Base-by-base conservation (phyloP, 805 yeast genomes). In the Ogataea philodendri region DNA sequence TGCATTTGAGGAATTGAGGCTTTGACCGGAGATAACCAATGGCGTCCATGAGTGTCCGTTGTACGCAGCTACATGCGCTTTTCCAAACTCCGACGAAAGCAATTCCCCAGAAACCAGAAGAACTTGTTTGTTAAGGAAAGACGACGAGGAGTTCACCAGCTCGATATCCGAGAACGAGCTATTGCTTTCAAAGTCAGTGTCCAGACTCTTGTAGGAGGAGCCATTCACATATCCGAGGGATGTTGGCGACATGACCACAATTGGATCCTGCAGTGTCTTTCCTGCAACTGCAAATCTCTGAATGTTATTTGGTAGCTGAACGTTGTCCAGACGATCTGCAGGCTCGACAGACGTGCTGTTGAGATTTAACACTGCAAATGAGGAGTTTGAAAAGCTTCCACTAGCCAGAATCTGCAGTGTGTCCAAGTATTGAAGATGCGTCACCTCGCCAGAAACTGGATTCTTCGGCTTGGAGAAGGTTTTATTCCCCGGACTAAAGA, bases 31-130 rank as follows among this genome's bases (percentile, higher is more conserved):
- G 41, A 72, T 72, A 3, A 76, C 53, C 39, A 69, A 75, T 9
- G 95, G 95, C 19, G 62, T 51, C 95, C 95, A 87, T 6, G 47
- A 32, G 1, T 63, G 45, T 1, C 94, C 88, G 52, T 85, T 77
- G 59, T 58, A 85, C 18, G 74, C 59, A 0, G 89, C 90, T 17
- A 77, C 67, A 24, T 78, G 73, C 3, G 74, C 76, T 16, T 60
- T 52, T 0, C 89, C 93, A 50, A 71, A 77, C 2, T 55, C 55
- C 3, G 59, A 46, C 24, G 83, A 51, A 4, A 59, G 52, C 28
- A 84, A 63, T 17, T 55, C 45, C 22, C 95, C 95, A 3, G 83
- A 62, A 2, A 81, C 71, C 16, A 80, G 48, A 15, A 86, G 55
- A 0, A 76, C 56, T 33, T 70, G 61, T 26, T 65, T 57, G n/a